Conservation (phyloP, 1,139 yeast species). For the Debaryomyces psychrophilus region DNA sequence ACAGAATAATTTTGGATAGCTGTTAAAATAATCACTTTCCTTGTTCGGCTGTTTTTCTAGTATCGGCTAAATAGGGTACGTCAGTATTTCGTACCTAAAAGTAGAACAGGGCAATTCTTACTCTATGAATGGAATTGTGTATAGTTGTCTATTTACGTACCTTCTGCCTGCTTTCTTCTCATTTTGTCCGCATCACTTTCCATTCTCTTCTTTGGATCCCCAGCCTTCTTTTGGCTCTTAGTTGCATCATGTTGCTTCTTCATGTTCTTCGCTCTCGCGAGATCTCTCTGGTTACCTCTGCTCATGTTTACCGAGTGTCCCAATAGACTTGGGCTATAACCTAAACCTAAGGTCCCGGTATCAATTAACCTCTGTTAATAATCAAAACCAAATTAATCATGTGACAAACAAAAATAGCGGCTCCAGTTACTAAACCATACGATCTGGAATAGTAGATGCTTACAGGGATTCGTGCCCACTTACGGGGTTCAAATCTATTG, state of each 20-base stretch:
- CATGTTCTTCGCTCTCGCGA: conserved; percentile 84
- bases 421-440: no score
- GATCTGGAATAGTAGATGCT: background rate
- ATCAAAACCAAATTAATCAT: no score
- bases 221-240: conserved; percentile 68
- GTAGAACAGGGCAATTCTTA: no score
- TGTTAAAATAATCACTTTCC: background rate
- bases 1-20: background rate
- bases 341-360: background rate
- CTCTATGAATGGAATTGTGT: no score
- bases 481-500: no score
- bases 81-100: background rate
- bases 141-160: conserved; percentile 44
- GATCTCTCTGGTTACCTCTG: conserved; percentile 95
- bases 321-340: background rate
- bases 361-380: background rate
- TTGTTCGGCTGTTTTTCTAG: conserved; percentile 51
- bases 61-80: conserved; percentile 50
- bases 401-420: no score
- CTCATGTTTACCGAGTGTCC: conserved; percentile 57
- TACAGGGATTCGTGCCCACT: background rate
- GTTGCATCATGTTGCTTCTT: conserved; percentile 72
- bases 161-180: conserved; percentile 85
- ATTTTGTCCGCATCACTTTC: conserved; percentile 86
- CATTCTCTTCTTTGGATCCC: conserved; percentile 83